Evolutionary conservation across 2,329 filamentous ascomycete genomes (phyloP).

Genomic region (Niveomyces coronatus): DNA sequence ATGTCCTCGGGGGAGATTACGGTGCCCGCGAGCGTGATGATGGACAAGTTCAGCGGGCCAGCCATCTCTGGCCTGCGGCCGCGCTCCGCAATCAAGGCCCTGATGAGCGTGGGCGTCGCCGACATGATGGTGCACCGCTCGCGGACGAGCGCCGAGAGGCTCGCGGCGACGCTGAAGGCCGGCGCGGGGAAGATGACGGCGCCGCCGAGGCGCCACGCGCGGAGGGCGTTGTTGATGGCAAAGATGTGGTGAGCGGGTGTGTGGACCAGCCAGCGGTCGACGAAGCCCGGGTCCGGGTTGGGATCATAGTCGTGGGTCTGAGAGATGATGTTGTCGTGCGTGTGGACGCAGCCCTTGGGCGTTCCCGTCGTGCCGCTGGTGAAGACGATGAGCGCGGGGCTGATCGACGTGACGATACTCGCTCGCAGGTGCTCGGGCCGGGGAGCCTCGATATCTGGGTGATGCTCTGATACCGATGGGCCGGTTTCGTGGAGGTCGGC

Average conservation of each 20-base stretch:
- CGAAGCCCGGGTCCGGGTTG: slow-evolving; percentile 17
- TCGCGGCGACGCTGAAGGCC: slow-evolving; percentile 23
- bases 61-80: slow-evolving; percentile 18
- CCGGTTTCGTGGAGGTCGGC: not conserved
- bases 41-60: slow-evolving; percentile 18
- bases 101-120: slow-evolving; percentile 28
- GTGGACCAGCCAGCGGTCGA: slow-evolving; percentile 27
- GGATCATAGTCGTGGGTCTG: slow-evolving; percentile 27
- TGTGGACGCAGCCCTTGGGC: slow-evolving; percentile 35
- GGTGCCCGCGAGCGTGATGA: slow-evolving; percentile 26
- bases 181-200: slow-evolving; percentile 25
- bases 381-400: slow-evolving; percentile 32
- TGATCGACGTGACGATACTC: slow-evolving; percentile 4
- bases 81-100: slow-evolving; percentile 21
- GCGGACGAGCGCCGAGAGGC: slow-evolving; percentile 20
- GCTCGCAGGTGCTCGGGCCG: slow-evolving; percentile 5
- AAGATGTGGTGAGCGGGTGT: slow-evolving; percentile 29
- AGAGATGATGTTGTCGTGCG: slow-evolving; percentile 28
- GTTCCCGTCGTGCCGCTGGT: slow-evolving; percentile 39
- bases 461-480: not conserved
- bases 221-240: slow-evolving; percentile 27
- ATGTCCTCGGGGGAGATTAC: slow-evolving; percentile 22
- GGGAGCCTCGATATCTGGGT: too few relatives aligned
- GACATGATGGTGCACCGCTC: slow-evolving; percentile 28
- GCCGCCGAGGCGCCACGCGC: slow-evolving; percentile 26